Evolutionary conservation across 306 rosid species (phyloP).

Genomic region (Vicia sativa): DNA sequence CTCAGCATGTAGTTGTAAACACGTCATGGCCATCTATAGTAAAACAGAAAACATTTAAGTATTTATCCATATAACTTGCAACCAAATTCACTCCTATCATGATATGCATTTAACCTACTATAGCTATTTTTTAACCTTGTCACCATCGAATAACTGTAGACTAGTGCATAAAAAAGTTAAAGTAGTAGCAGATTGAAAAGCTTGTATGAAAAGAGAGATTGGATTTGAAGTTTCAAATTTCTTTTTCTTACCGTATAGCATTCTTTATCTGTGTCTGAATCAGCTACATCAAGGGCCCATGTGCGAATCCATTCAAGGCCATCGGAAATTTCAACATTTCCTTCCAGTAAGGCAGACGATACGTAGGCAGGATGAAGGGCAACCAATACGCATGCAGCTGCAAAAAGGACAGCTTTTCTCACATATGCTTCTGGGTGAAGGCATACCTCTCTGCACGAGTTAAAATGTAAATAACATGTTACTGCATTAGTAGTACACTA

Average conservation of each 20-base stretch:
- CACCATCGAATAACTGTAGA: conserved; percentile 16
- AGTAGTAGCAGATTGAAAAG: conserved; percentile 20
- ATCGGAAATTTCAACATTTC: conserved; percentile 62
- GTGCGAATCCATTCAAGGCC: conserved; percentile 98
- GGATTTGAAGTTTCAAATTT: conserved; percentile 36
- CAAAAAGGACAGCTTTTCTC: conserved; percentile 82
- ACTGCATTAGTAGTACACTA: conserved; percentile 21
- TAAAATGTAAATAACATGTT: conserved; percentile 24
- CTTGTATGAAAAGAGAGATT: conserved; percentile 19
- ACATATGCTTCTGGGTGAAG: conserved; percentile 92
- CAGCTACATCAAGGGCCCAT: conserved; percentile 75
- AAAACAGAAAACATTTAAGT: background rate
- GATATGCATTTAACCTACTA: background rate
- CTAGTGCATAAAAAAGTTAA: conserved; percentile 3
- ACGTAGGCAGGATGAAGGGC: conserved; percentile 78
- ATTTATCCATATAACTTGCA: background rate
- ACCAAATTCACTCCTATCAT: background rate
- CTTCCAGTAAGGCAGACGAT: conserved; percentile 76
- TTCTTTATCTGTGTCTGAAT: conserved; percentile 83
- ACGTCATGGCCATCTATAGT: conserved; percentile 78
- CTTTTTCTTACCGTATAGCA: conserved; percentile 75
- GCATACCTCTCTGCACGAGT: conserved; percentile 69
- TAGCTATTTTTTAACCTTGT: background rate
- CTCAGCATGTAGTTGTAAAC: conserved; percentile 89
- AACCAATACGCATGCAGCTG: conserved; percentile 78